Percentiles rank a stretch among this genome's conserved stretches.
These are phyloP conservation scores for Buxus sempervirens DNA, from an alignment of 164 flowering plant species.

Conservation along the genomic window DNA sequence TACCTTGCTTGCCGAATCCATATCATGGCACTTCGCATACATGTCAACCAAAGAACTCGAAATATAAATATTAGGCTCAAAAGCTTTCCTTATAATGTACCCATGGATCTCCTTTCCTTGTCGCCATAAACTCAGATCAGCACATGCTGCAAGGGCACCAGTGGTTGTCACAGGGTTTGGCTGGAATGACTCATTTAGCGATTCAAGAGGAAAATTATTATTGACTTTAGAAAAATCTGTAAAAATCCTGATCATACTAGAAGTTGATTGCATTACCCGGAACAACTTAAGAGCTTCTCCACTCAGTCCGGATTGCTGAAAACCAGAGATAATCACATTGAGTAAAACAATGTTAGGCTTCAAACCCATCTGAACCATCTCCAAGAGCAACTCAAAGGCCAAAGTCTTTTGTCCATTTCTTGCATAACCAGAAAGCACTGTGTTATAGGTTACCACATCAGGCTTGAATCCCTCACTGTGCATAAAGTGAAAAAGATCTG, in stretches of 20 bases:
- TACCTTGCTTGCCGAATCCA: slow-evolving; percentile 32
- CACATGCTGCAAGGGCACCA: slow-evolving; percentile 52
- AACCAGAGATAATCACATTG: slow-evolving; percentile 42
- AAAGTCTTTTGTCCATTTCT: no score
- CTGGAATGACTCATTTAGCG: slow-evolving; percentile 5
- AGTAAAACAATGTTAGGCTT: no score
- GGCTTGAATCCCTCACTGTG: no score
- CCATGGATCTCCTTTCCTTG: slow-evolving; percentile 49
- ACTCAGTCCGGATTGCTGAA: slow-evolving; percentile 43
- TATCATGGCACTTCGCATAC: slow-evolving; percentile 41
- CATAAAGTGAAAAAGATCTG: no score
- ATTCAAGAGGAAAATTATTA: slow-evolving; percentile 9
- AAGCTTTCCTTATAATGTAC: slow-evolving; percentile 26
- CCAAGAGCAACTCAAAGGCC: no score
- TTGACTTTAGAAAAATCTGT: not conserved
- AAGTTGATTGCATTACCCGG: slow-evolving; percentile 31
- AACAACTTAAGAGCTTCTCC: slow-evolving; percentile 41
- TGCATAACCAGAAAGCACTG: no score
- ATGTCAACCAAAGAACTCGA: slow-evolving; percentile 42
- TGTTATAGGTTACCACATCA: no score
- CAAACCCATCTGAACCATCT: no score
- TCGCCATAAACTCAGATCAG: slow-evolving; percentile 18
- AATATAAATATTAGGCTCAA: slow-evolving; percentile 30
- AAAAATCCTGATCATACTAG: slow-evolving; percentile 2
- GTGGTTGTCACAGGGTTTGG: slow-evolving; percentile 33